These are phyloP conservation scores for Alternaria rosae DNA, from an alignment of 2,329 filamentous ascomycete species.

Conservation along the genomic window DNA sequence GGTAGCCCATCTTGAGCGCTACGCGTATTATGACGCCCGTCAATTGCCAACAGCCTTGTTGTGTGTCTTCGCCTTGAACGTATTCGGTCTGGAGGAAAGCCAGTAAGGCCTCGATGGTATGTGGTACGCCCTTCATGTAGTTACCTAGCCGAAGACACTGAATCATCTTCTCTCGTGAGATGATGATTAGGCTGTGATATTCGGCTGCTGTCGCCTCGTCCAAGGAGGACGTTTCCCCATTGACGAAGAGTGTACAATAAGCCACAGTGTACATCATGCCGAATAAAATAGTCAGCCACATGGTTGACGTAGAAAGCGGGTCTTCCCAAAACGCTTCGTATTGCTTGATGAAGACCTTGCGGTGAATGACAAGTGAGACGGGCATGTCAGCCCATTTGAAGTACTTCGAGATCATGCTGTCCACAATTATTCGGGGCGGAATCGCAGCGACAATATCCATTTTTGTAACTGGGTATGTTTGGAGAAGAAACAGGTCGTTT, in stretches of 20 bases:
- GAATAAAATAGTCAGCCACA: not conserved
- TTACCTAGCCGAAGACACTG: not conserved
- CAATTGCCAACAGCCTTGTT: not conserved
- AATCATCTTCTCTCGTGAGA: slow-evolving; percentile 1
- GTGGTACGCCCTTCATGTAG: not conserved
- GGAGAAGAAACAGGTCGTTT: not conserved
- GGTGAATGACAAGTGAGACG: not conserved
- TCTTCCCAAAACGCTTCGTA: slow-evolving; percentile 1
- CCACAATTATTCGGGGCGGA: not conserved
- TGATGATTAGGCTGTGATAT: not conserved
- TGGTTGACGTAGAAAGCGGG: not conserved
- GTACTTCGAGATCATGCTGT: not conserved
- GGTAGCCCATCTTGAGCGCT: not conserved
- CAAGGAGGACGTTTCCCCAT: not conserved
- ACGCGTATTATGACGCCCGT: not conserved
- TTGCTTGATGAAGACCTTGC: not conserved
- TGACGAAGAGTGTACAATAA: not conserved
- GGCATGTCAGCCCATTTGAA: slow-evolving; percentile 1
- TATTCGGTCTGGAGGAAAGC: not conserved
- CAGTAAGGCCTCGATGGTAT: not conserved
- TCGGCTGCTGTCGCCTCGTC: not conserved
- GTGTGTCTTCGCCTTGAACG: not conserved
- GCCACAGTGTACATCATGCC: not conserved
- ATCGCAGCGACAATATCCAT: not conserved
- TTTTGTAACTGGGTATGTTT: not conserved